phyloP scores from a whole-genome alignment of 1,284 basidiomycete species.

The Trichosporon sp. region DNA sequence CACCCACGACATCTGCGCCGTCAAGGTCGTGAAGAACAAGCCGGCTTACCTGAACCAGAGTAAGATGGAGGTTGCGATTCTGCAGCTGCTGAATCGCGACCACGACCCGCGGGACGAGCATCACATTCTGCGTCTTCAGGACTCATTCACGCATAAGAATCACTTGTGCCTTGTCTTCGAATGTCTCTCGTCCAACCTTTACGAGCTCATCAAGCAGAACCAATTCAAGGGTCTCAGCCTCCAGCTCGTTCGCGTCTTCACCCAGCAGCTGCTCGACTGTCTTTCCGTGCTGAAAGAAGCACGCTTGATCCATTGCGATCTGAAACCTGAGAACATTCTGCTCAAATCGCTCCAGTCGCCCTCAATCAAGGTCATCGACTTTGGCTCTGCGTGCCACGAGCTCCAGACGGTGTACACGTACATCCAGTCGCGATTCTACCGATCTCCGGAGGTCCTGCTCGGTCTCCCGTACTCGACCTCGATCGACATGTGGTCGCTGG shows the following conservation, averaged over 20 bases:
- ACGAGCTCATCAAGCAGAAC: constrained; percentile 99
- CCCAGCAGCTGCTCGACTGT: constrained; percentile 88
- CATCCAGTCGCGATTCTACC: constrained; percentile 98
- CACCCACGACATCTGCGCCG: constrained; percentile 95
- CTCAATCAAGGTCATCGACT: constrained; percentile 98
- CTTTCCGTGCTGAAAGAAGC: constrained; percentile 91
- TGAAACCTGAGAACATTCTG: constrained; percentile 95
- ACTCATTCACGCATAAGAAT: constrained; percentile 94
- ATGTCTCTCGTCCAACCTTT: constrained; percentile 92
- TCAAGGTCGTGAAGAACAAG: constrained; percentile 99
- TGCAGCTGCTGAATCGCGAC: constrained; percentile 89
- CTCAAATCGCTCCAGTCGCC: constrained; percentile 96
- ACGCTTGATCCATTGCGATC: constrained; percentile 92
- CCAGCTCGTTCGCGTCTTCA: constrained; percentile 96
- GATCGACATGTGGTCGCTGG: constrained; percentile 99
- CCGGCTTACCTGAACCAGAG: constrained; percentile 98
- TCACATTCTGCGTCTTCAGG: constrained; percentile 89
- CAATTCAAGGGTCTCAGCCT: constrained; percentile 96
- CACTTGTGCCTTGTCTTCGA: constrained; percentile 98
- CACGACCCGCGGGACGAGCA: constrained; percentile 92
- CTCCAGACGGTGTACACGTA: constrained; percentile 99
- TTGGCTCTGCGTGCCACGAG: constrained; percentile 97
- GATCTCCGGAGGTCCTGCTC: constrained; percentile 93
- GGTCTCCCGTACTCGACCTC: constrained; percentile 90
- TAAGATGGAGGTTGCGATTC: constrained; percentile 99